A percentile compares a stretch with the other conserved stretches of the same genome.
Conservation (phyloP, 1,284 basidiomycete genomes). For the Trichosporon sp. region DNA sequence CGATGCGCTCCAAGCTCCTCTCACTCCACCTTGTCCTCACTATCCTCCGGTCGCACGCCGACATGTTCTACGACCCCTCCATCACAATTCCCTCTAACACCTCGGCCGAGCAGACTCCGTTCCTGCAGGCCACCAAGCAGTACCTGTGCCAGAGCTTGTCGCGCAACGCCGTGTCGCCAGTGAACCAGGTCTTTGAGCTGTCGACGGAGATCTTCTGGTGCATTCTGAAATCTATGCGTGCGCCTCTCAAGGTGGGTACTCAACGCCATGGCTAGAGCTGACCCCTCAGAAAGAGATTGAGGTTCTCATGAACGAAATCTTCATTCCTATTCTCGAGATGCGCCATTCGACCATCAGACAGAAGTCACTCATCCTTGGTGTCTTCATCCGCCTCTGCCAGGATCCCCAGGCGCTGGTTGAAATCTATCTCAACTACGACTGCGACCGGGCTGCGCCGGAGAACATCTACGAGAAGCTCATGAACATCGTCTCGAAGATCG, state of each 20-base stretch:
- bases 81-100: slow-evolving; percentile 84
- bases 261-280: neutral
- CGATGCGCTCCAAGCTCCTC: slow-evolving; percentile 89
- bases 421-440: slow-evolving; percentile 96
- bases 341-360: slow-evolving; percentile 90
- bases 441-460: slow-evolving; percentile 82
- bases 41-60: slow-evolving; percentile 85
- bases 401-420: slow-evolving; percentile 95
- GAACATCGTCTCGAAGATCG: slow-evolving; percentile 88
- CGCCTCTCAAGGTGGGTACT: slow-evolving; percentile 68
- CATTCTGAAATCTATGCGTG: slow-evolving; percentile 85
- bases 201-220: slow-evolving; percentile 99
- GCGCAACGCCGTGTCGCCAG: slow-evolving; percentile 90
- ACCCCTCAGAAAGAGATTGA: slow-evolving; percentile 84
- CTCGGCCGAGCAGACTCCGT: slow-evolving; percentile 74
- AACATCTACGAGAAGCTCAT: slow-evolving; percentile 96
- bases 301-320: slow-evolving; percentile 96
- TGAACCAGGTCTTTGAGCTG: slow-evolving; percentile 95
- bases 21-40: slow-evolving; percentile 88
- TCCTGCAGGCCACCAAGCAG: slow-evolving; percentile 87
- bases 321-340: slow-evolving; percentile 98
- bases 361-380: slow-evolving; percentile 81
- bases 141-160: slow-evolving; percentile 90
- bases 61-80: slow-evolving; percentile 74
- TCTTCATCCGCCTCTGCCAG: slow-evolving; percentile 79